These are phyloP conservation scores for Eutrema salsugineum DNA, from an alignment of 441 rosid species.

Conservation along the genomic window DNA sequence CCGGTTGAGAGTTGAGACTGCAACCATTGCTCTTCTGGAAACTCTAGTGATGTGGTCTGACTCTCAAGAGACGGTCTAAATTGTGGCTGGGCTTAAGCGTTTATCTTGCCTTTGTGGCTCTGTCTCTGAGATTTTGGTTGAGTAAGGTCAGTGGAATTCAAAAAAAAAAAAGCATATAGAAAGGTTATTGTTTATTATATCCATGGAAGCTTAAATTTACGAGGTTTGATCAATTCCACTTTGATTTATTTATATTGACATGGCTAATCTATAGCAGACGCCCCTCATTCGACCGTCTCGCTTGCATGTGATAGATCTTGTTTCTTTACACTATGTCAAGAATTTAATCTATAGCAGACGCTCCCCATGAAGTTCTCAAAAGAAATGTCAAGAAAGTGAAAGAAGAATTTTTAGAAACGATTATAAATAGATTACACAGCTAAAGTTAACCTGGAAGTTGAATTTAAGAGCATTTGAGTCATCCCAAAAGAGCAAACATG, in stretches of 20 bases:
- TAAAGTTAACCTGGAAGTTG: too few species aligned
- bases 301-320: neutral
- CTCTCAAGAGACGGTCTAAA: slow-evolving; percentile 33
- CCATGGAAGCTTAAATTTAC: neutral
- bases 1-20: slow-evolving; percentile 85
- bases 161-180: neutral
- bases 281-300: neutral
- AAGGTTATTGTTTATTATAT: neutral
- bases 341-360: too few species aligned
- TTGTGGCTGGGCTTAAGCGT: neutral
- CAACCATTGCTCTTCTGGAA: slow-evolving; percentile 70
- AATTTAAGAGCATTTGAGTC: too few species aligned
- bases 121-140: neutral
- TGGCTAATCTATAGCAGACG: too few species aligned
- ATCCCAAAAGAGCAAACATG: too few species aligned
- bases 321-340: too few species aligned
- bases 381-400: too few species aligned
- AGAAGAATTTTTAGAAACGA: too few species aligned
- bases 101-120: neutral
- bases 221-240: neutral
- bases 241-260: too few species aligned
- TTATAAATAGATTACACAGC: too few species aligned
- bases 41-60: slow-evolving; percentile 84
- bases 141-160: neutral
- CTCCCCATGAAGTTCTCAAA: too few species aligned